These are phyloP conservation scores for Fraxinus angustifolia DNA, from an alignment of 305 asterid genomes.

Conservation along the genomic window DNA sequence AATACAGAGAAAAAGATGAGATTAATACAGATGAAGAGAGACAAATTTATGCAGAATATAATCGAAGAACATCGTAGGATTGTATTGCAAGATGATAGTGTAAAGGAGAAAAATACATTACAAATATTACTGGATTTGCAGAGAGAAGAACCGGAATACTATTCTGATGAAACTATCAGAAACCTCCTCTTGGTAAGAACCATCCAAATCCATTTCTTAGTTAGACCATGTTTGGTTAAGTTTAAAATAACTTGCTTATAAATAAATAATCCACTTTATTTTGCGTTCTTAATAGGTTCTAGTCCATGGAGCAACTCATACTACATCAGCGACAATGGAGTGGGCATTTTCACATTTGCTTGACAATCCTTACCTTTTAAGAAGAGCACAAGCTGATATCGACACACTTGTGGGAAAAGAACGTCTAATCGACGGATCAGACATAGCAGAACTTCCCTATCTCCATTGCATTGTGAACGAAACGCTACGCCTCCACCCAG, in stretches of 20 bases:
- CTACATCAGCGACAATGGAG: conserved; percentile 42
- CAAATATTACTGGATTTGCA: conserved; percentile 42
- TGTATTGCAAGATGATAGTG: neutral
- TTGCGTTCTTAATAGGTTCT: conserved; percentile 30
- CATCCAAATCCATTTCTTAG: neutral
- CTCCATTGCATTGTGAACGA: conserved; percentile 40
- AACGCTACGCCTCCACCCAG: conserved; percentile 42
- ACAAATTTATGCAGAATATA: conserved; percentile 28
- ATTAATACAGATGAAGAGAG: conserved; percentile 32
- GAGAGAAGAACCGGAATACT: conserved; percentile 39
- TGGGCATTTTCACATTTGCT: conserved; percentile 51
- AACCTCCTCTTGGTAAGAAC: conserved; percentile 49
- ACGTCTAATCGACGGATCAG: conserved; percentile 34
- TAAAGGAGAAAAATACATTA: conserved; percentile 29
- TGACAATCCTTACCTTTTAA: conserved; percentile 27
- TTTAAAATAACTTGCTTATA: neutral
- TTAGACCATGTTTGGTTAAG: neutral
- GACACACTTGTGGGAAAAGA: conserved; percentile 30
- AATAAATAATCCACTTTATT: neutral
- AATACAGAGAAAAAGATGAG: conserved; percentile 29
- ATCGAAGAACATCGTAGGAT: conserved; percentile 11
- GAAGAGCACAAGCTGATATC: conserved; percentile 34
- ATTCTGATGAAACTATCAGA: conserved; percentile 46
- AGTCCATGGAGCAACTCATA: conserved; percentile 49
- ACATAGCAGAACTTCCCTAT: conserved; percentile 36